Percentiles rank a stretch among this genome's conserved stretches.
These are phyloP conservation scores for Zymoseptoria tritici DNA, from an alignment of 2,329 filamentous ascomycete genomes.

Conservation along the genomic window DNA sequence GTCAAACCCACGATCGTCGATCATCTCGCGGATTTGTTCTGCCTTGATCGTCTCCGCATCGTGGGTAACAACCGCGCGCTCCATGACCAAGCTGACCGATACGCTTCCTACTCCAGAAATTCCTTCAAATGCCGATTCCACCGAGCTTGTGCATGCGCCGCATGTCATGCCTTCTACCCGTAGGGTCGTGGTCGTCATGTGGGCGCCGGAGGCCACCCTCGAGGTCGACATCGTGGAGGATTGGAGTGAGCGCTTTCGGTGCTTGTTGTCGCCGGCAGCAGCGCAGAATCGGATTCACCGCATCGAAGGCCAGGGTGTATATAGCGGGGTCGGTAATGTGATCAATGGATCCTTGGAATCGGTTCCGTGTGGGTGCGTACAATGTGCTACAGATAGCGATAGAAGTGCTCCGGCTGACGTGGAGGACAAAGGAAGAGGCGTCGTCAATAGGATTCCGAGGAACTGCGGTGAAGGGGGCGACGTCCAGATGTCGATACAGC, in stretches of 20 bases:
- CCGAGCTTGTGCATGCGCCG: conserved; percentile 85
- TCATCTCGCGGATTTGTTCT: conserved; percentile 70
- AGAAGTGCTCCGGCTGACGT: not conserved
- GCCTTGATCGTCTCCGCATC: conserved; percentile 68
- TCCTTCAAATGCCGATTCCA: conserved; percentile 79
- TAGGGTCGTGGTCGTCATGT: conserved; percentile 85
- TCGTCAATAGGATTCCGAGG: not conserved
- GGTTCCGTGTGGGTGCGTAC: not conserved
- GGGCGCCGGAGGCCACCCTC: conserved; percentile 14
- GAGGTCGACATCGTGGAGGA: conserved; percentile 16
- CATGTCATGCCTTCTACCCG: conserved; percentile 82
- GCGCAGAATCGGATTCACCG: not conserved
- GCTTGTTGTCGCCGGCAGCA: not conserved
- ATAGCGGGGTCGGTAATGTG: not conserved
- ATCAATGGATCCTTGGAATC: not conserved
- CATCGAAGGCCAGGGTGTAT: not conserved
- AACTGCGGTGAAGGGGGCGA: not conserved
- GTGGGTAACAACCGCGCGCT: conserved; percentile 85
- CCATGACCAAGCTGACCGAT: conserved; percentile 91
- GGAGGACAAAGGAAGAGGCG: not conserved
- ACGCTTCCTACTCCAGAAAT: conserved; percentile 77
- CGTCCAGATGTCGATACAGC: not conserved
- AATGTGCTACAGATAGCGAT: not conserved
- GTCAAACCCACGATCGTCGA: conserved; percentile 89
- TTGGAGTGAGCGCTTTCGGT: not conserved